A percentile compares a stretch with the other conserved stretches of the same genome.
Evolutionary conservation across 371 early-diverging fungal genomes (phyloP).

Genomic region (Mortierella sp.): DNA sequence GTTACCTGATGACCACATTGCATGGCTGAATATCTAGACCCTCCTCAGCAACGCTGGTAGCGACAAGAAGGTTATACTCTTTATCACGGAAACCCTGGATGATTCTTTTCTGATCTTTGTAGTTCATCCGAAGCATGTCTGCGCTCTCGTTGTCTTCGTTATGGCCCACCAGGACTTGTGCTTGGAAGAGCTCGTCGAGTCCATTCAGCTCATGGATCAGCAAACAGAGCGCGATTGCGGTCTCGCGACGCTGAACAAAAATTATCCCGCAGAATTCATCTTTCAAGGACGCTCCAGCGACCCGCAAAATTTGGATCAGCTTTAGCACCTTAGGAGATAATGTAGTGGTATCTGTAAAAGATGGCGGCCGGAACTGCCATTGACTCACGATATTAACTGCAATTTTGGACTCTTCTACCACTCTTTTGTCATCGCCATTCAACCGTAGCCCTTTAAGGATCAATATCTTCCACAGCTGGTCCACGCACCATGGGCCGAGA

Average conservation of each 20-base stretch:
- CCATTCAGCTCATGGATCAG: slow-evolving; percentile 64
- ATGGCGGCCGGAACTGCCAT: neutral
- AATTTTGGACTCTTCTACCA: slow-evolving; percentile 12
- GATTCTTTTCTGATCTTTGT: slow-evolving; percentile 68
- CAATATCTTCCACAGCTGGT: slow-evolving; percentile 61
- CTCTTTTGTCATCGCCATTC: too few relatives aligned
- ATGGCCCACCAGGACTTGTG: slow-evolving; percentile 78
- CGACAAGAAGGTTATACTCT: slow-evolving; percentile 80
- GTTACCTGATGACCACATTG: slow-evolving; percentile 90
- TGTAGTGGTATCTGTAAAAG: slow-evolving; percentile 8
- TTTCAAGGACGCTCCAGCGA: slow-evolving; percentile 33
- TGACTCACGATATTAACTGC: slow-evolving; percentile 19
- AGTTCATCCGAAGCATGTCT: slow-evolving; percentile 64
- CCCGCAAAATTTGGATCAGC: slow-evolving; percentile 65
- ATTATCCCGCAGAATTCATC: slow-evolving; percentile 84
- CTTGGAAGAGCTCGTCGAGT: slow-evolving; percentile 60
- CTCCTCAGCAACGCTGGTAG: slow-evolving; percentile 97
- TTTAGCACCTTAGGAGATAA: slow-evolving; percentile 70
- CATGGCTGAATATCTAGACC: slow-evolving; percentile 97
- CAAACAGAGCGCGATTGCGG: slow-evolving; percentile 71
- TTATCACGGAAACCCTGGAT: slow-evolving; percentile 79
- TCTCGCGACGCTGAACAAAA: slow-evolving; percentile 81
- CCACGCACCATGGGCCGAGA: slow-evolving; percentile 78
- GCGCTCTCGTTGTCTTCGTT: slow-evolving; percentile 13
- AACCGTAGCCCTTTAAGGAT: slow-evolving; percentile 10